A percentile compares a stretch with the other conserved stretches of the same genome.
Evolutionary conservation across 2,329 filamentous ascomycete genomes (phyloP).

Genomic region (Nemania sp.): DNA sequence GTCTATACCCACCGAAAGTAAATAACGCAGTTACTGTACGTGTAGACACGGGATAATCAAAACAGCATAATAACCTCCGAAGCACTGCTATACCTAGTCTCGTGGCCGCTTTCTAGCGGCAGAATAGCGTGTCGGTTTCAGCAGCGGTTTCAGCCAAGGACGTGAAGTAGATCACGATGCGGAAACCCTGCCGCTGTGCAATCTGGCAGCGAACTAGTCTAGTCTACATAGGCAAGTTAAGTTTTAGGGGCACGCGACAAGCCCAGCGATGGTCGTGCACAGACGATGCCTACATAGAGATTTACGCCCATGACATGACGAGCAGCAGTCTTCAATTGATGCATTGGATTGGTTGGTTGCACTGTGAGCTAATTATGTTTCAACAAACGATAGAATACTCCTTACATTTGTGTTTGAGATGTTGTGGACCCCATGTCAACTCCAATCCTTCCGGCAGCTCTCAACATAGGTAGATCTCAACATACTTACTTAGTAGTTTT

Average conservation of each 20-base stretch:
- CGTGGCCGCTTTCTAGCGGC: conserved; percentile 33
- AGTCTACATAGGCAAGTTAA: conserved; percentile 20
- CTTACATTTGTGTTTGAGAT: background rate
- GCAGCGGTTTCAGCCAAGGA: conserved; percentile 44
- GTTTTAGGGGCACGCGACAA: conserved; percentile 19
- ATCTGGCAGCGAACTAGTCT: conserved; percentile 16
- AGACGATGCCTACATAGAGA: background rate
- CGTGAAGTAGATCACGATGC: conserved; percentile 30
- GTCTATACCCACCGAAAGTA: background rate
- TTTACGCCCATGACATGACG: background rate
- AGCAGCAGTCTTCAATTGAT: conserved; percentile 7
- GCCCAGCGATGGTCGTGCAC: background rate
- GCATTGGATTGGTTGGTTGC: background rate
- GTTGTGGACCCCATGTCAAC: background rate
- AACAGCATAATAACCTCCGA: background rate
- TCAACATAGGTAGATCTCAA: no score
- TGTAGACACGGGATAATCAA: background rate
- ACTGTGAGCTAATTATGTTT: conserved; percentile 13
- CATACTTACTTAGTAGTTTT: no score
- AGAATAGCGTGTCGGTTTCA: conserved; percentile 45
- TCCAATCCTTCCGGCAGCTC: background rate
- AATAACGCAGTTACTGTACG: background rate
- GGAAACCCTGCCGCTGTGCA: conserved; percentile 25
- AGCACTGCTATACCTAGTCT: conserved; percentile 5
- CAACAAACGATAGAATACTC: conserved; percentile 2